These are phyloP conservation scores for Petunia secreta DNA, from an alignment of 257 asterid species.

Conservation along the genomic window DNA sequence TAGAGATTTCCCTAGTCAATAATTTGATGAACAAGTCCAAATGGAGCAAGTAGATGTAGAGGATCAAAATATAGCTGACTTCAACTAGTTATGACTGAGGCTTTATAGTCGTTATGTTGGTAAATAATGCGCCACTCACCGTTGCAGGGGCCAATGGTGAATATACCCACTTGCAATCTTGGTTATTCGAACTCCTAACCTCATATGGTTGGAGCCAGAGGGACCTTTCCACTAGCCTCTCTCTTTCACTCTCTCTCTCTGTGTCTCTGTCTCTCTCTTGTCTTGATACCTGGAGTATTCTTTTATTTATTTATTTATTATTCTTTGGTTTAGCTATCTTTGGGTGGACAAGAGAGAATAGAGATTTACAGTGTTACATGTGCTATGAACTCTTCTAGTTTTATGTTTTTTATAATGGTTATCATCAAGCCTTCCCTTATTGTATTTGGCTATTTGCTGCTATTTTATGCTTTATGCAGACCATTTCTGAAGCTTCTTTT, in stretches of 20 bases:
- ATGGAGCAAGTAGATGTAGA: not conserved
- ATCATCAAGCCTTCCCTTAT: not conserved
- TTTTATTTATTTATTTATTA: not conserved
- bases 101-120: not conserved
- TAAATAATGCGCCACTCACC: not conserved
- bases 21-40: not conserved
- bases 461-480: not conserved
- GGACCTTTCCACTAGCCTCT: not conserved
- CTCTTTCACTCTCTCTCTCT: not conserved
- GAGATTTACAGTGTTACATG: conserved; percentile 4
- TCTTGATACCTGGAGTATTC: not conserved
- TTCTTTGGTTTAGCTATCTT: not conserved
- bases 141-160: not conserved
- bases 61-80: not conserved
- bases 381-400: conserved; percentile 5
- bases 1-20: not conserved
- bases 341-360: not conserved
- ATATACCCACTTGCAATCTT: not conserved
- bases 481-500: not conserved
- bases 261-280: not conserved
- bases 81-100: not conserved
- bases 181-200: not conserved
- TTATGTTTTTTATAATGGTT: conserved; percentile 8
- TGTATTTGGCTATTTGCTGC: not conserved
- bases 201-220: not conserved